Evolutionary conservation across 129 eudicot genomes (phyloP).

Genomic region (Solidago caesia): DNA sequence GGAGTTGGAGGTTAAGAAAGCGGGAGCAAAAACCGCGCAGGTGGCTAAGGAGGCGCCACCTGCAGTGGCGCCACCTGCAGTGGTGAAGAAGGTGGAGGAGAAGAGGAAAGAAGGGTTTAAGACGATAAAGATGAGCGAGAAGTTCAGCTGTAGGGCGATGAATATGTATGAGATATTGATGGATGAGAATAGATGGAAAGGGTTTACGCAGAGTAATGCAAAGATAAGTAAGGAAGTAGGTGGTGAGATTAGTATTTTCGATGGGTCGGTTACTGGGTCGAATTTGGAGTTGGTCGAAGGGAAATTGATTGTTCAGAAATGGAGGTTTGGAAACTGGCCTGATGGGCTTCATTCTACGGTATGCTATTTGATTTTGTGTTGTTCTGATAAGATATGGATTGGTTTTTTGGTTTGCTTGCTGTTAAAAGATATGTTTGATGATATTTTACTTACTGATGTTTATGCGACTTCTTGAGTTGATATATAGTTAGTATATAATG

Average conservation of each 20-base stretch:
- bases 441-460: too few relatives aligned
- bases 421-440: background rate
- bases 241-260: constrained; percentile 78
- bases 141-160: constrained; percentile 81
- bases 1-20: constrained; percentile 81
- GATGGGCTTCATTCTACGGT: constrained; percentile 88
- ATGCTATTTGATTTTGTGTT: background rate
- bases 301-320: constrained; percentile 85
- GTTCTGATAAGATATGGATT: background rate
- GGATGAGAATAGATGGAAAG: constrained; percentile 99
- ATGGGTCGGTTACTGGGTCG: constrained; percentile 75
- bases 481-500: background rate
- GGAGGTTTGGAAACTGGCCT: constrained; percentile 96
- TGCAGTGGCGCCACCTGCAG: constrained; percentile 4
- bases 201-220: constrained; percentile 93
- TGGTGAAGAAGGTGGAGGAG: constrained; percentile 29
- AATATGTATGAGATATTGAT: constrained; percentile 89
- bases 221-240: constrained; percentile 85
- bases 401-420: background rate
- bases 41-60: background rate
- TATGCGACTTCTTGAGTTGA: too few relatives aligned
- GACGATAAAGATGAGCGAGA: constrained; percentile 77
- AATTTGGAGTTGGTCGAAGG: constrained; percentile 88
- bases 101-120: constrained; percentile 76
- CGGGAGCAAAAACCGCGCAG: constrained; percentile 26